Evolutionary conservation across 805 yeast species (phyloP).

Genomic region (Saccharomycopsis sp.): DNA sequence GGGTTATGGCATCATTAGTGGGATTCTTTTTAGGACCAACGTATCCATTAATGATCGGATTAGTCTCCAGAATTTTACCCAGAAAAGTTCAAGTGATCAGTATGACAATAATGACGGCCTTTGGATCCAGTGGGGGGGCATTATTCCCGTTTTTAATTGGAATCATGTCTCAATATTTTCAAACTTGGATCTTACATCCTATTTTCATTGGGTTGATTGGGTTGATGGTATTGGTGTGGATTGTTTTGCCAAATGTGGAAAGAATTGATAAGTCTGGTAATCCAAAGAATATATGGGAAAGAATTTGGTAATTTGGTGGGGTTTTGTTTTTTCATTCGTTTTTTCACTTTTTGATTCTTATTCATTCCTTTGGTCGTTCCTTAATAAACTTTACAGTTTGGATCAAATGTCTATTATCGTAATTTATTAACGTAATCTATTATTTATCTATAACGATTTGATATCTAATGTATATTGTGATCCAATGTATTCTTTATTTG

Average conservation of each 20-base stretch:
- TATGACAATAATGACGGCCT: conserved; percentile 41
- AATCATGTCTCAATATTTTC: conserved; percentile 33
- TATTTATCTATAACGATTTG: too few relatives aligned
- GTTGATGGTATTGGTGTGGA: conserved; percentile 30
- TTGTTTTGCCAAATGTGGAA: conserved; percentile 34
- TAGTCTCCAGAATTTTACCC: conserved; percentile 36
- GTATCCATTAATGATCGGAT: conserved; percentile 40
- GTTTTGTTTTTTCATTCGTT: too few relatives aligned
- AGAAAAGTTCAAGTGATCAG: conserved; percentile 41
- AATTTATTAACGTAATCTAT: too few relatives aligned
- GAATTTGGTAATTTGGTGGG: conserved; percentile 21
- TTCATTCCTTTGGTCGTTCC: too few relatives aligned
- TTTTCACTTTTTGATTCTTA: too few relatives aligned
- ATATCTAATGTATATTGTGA: too few relatives aligned
- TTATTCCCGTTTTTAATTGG: conserved; percentile 45
- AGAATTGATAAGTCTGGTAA: conserved; percentile 19
- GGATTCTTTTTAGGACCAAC: conserved; percentile 52
- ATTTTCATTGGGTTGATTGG: conserved; percentile 30
- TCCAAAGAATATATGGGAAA: conserved; percentile 21
- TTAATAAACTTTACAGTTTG: too few relatives aligned
- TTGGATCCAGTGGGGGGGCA: conserved; percentile 51
- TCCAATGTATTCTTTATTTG: too few relatives aligned
- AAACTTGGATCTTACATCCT: conserved; percentile 42
- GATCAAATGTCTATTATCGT: too few relatives aligned
- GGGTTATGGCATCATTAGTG: conserved; percentile 33